Percentiles rank a stretch among this genome's conserved stretches.
phyloP scores from a whole-genome alignment of 148 eudicot species.

The Rhododendron simsii region DNA sequence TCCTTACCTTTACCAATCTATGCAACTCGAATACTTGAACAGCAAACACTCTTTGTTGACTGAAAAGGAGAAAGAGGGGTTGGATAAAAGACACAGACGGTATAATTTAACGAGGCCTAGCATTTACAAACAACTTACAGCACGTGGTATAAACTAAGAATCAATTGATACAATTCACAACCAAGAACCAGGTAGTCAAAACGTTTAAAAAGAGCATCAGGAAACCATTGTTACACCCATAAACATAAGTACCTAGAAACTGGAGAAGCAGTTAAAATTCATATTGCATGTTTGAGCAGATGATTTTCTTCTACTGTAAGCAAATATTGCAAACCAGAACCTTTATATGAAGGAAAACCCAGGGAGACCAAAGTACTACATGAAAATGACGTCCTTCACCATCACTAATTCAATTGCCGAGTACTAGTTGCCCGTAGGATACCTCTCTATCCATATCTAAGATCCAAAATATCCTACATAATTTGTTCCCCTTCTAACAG shows the following conservation, averaged over 20 bases:
- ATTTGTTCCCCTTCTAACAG: background rate
- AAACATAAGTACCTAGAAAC: background rate
- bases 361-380: background rate
- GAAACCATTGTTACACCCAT: background rate
- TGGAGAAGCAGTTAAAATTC: background rate
- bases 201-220: background rate
- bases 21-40: slow-evolving; percentile 96
- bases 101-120: slow-evolving; percentile 1
- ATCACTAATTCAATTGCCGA: background rate
- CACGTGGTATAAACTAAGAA: slow-evolving; percentile 6
- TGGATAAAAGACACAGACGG: slow-evolving; percentile 15
- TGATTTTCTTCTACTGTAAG: background rate
- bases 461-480: background rate
- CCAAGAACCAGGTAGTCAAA: slow-evolving; percentile 1
- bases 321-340: background rate
- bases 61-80: slow-evolving; percentile 37
- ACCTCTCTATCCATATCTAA: background rate
- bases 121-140: slow-evolving; percentile 7
- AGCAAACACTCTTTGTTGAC: slow-evolving; percentile 88
- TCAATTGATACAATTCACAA: background rate
- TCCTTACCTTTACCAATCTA: slow-evolving; percentile 74
- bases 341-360: background rate
- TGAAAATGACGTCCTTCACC: background rate
- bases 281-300: background rate
- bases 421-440: background rate